These are phyloP conservation scores for Solanum ossicruentum DNA, from an alignment of 257 asterid genomes.

Conservation along the genomic window DNA sequence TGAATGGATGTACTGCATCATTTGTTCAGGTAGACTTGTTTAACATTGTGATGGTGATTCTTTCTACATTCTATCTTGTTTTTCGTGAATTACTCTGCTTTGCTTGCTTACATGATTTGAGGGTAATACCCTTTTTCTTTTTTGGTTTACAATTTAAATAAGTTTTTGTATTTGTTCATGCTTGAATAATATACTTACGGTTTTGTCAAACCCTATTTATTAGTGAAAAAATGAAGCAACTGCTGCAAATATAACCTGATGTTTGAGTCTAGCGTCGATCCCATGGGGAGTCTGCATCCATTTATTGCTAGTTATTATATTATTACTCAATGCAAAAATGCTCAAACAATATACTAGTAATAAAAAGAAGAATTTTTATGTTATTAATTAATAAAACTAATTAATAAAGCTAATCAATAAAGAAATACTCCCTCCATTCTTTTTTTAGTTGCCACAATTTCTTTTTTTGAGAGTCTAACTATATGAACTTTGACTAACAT, in stretches of 20 bases:
- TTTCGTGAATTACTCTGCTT: not conserved
- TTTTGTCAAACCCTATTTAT: not conserved
- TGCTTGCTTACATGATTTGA: not conserved
- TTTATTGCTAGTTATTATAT: not conserved
- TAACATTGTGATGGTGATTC: not conserved
- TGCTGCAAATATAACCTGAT: not conserved
- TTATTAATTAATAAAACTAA: not conserved
- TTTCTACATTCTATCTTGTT: not conserved
- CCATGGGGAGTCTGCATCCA: not conserved
- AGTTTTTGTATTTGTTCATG: not conserved
- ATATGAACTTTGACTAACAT: no score
- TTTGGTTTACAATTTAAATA: not conserved
- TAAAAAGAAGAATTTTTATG: not conserved
- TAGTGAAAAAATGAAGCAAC: not conserved
- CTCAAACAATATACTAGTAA: not conserved
- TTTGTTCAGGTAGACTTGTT: conserved; percentile 54
- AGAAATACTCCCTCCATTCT: not conserved
- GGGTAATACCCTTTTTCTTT: not conserved
- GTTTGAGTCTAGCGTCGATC: not conserved
- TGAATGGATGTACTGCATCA: conserved; percentile 67
- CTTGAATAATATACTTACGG: not conserved
- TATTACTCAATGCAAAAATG: not conserved
- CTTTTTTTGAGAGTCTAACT: no score
- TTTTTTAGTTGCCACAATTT: no score
- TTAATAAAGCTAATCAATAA: not conserved